Evolutionary conservation across 2,329 filamentous ascomycete species (phyloP).

Genomic region (Scleromitrula shiraiana): DNA sequence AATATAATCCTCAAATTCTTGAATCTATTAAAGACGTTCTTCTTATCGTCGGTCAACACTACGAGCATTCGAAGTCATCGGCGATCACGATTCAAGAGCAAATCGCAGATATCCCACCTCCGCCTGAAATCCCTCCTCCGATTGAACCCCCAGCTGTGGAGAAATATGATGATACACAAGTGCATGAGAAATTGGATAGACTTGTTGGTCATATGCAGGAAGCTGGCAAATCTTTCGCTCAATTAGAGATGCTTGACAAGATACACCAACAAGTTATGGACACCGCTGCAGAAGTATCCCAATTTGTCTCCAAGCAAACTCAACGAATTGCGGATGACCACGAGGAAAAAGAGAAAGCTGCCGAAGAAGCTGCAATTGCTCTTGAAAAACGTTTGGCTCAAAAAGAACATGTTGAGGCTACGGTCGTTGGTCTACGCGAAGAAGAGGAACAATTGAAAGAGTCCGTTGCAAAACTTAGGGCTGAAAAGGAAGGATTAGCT

Average conservation of each 20-base stretch:
- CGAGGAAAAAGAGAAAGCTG: conserved; percentile 68
- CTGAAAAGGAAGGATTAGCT: conserved; percentile 66
- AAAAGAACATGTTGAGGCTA: conserved; percentile 52
- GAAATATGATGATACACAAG: conserved; percentile 56
- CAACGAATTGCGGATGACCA: conserved; percentile 68
- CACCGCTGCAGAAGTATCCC: conserved; percentile 75
- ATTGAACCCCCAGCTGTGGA: conserved; percentile 38
- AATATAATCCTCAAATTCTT: conserved; percentile 83
- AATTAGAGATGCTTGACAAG: conserved; percentile 76
- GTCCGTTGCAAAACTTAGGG: conserved; percentile 39
- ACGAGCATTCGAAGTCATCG: conserved; percentile 72
- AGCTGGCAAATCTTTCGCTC: conserved; percentile 61
- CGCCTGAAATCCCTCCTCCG: conserved; percentile 49
- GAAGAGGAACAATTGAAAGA: conserved; percentile 56
- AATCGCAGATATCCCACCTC: conserved; percentile 44
- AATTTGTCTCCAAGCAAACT: conserved; percentile 71
- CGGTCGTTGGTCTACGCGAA: conserved; percentile 41
- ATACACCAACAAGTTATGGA: conserved; percentile 82
- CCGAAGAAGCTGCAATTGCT: conserved; percentile 72
- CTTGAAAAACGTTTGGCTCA: conserved; percentile 67
- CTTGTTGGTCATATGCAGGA: conserved; percentile 57
- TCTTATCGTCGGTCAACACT: conserved; percentile 74
- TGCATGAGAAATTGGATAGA: conserved; percentile 50
- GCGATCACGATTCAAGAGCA: conserved; percentile 47
- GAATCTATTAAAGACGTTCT: conserved; percentile 82